Conservation (phyloP, 768 basidiomycete genomes). For the Macrolepiota fuliginosa region DNA sequence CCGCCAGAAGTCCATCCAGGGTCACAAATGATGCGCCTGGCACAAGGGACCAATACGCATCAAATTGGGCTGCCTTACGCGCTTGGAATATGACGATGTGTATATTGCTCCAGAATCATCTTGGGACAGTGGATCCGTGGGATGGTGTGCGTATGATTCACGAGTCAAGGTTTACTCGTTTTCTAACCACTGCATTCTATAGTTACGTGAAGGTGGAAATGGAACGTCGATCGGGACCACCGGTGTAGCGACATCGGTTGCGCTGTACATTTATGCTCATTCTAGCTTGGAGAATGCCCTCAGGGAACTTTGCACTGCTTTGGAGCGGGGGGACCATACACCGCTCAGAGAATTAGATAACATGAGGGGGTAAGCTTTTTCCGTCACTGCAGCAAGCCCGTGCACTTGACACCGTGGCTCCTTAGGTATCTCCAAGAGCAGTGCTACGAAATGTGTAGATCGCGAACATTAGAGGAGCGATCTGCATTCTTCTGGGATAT, state of each 20-base stretch:
- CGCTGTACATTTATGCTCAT: background rate
- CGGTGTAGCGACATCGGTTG: background rate
- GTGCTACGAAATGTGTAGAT: background rate
- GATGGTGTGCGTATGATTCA: background rate
- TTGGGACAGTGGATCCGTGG: background rate
- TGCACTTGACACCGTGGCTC: background rate
- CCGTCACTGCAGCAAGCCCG: background rate
- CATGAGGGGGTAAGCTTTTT: background rate
- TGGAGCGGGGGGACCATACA: background rate
- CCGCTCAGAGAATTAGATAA: background rate
- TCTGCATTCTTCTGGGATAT: background rate
- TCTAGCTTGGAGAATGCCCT: background rate
- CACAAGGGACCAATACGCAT: background rate
- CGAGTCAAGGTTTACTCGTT: background rate
- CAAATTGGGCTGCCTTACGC: background rate
- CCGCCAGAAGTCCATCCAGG: background rate
- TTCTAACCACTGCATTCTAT: background rate
- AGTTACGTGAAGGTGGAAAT: background rate
- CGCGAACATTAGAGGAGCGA: background rate
- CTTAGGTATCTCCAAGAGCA: background rate
- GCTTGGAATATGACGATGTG: background rate
- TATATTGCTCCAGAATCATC: background rate
- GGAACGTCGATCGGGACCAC: background rate
- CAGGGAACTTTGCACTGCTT: background rate
- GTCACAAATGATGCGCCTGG: background rate